Base-by-base conservation (phyloP, 2,329 filamentous ascomycete genomes). In the Escovopsis sp. region DNA sequence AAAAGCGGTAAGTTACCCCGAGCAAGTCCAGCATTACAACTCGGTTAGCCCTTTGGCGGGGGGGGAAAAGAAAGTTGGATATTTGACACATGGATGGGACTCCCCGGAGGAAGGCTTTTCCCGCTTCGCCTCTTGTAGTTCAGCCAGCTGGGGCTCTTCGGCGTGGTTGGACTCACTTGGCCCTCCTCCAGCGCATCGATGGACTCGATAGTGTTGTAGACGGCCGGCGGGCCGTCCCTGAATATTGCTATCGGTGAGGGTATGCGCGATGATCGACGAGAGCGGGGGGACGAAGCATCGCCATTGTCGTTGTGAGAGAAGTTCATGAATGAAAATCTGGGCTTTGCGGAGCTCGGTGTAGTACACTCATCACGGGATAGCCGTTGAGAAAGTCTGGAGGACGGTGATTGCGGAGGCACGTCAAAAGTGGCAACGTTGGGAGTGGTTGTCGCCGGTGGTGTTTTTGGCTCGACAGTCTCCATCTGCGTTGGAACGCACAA, bases 1-100 rank as follows among this genome's bases (percentile, higher is more conserved):
- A 38, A 38, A 9, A 12, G 23, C 3, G 26, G 19, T 23, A 4
- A 23, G 23, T 23, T 6, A 4, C 23, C 23, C 23, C 26, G 19
- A 26, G 28, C 8, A 32, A 32, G 26, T 18, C 28, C 38, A 34
- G 33, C 11, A 10, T 36, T 23, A 15, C 12, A 46, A 3, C 4
- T 32, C 11, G 4, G 40, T 33, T 45, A 43, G 28, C 44, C 54
- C 38, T 46, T 56, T 0, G 64, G 64, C 12, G 64, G 63, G 19
- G 59, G 60, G 30, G 60, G 57, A 48, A 69, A 69, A 3, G 55
- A 55, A 8, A 56, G 60, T 51, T 60, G 58, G 12, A 46, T 36
- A 15, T 36, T 33, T 7, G 44, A 39, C 5, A 38, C 43, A 12
- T 46, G 36, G 6, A 41, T 42, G 3, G 45, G 42, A 15, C 33